Evolutionary conservation across 306 rosid species (phyloP).

Genomic region (Ammopiptanthus mongolicus): DNA sequence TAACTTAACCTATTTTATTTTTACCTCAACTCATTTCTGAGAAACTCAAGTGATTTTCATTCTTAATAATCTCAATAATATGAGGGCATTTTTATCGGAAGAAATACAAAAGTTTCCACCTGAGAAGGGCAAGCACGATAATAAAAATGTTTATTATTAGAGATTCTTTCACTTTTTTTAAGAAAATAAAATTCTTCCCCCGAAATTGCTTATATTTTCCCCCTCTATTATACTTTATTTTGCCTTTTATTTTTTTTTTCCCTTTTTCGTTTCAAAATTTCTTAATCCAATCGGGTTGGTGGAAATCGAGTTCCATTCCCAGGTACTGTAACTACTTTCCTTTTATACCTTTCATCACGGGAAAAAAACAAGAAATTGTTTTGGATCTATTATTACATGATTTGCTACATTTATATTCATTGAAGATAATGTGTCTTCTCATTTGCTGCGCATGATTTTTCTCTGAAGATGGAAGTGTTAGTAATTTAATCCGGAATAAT

Average conservation of each 20-base stretch:
- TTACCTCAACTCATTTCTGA: neutral
- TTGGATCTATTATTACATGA: neutral
- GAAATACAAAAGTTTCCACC: slow-evolving; percentile 19
- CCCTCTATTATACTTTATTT: neutral
- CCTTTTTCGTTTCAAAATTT: slow-evolving; percentile 1
- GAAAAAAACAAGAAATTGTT: neutral
- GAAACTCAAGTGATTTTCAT: neutral
- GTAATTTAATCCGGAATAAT: neutral
- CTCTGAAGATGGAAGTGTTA: neutral
- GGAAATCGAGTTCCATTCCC: slow-evolving; percentile 28
- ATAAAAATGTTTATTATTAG: neutral
- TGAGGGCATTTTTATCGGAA: slow-evolving; percentile 12
- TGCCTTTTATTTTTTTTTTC: neutral
- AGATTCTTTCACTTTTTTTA: neutral
- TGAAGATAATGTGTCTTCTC: neutral
- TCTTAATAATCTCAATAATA: neutral
- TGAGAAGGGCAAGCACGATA: neutral
- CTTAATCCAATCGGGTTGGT: slow-evolving; percentile 18
- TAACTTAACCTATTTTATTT: neutral
- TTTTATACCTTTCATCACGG: neutral
- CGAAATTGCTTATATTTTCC: neutral
- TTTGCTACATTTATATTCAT: slow-evolving; percentile 16
- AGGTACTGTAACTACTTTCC: slow-evolving; percentile 17
- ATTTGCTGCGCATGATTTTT: neutral
- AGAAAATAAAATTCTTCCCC: neutral